These are phyloP conservation scores for Fagopyrum esculentum DNA, from an alignment of 148 eudicot genomes.

Conservation along the genomic window DNA sequence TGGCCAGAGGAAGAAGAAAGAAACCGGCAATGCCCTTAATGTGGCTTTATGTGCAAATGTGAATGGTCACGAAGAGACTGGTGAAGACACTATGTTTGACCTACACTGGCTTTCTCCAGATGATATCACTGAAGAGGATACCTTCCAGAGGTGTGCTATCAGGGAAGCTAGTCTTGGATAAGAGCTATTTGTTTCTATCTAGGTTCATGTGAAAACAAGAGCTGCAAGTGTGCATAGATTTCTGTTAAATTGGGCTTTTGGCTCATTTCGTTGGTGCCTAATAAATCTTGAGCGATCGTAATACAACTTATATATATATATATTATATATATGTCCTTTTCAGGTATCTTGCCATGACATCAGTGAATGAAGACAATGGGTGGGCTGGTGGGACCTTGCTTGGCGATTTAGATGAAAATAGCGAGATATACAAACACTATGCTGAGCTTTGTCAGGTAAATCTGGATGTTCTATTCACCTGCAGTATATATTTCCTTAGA, in stretches of 20 bases:
- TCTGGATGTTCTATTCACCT: not conserved
- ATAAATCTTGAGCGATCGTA: not conserved
- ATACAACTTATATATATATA: not conserved
- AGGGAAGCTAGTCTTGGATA: not conserved
- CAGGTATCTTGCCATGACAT: slow-evolving; percentile 75
- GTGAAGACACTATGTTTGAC: slow-evolving; percentile 18
- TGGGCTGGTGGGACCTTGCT: slow-evolving; percentile 94
- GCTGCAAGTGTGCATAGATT: not conserved
- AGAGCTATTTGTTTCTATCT: not conserved
- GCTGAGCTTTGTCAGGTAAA: slow-evolving; percentile 83
- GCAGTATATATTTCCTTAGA: not conserved
- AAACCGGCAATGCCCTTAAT: slow-evolving; percentile 35
- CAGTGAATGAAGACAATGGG: slow-evolving; percentile 68
- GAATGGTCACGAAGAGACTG: not conserved
- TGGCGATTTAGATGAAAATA: slow-evolving; percentile 85
- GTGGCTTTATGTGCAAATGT: slow-evolving; percentile 27
- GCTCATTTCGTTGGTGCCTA: not conserved
- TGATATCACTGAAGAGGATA: slow-evolving; percentile 58
- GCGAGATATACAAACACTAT: slow-evolving; percentile 79
- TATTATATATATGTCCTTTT: slow-evolving; percentile 6
- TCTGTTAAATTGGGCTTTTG: not conserved
- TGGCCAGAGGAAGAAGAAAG: slow-evolving; percentile 74
- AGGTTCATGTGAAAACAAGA: no score
- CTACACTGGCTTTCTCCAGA: slow-evolving; percentile 50
- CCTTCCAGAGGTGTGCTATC: slow-evolving; percentile 44